Base-by-base conservation (phyloP, 805 yeast species). In the Yarrowia bubula region DNA sequence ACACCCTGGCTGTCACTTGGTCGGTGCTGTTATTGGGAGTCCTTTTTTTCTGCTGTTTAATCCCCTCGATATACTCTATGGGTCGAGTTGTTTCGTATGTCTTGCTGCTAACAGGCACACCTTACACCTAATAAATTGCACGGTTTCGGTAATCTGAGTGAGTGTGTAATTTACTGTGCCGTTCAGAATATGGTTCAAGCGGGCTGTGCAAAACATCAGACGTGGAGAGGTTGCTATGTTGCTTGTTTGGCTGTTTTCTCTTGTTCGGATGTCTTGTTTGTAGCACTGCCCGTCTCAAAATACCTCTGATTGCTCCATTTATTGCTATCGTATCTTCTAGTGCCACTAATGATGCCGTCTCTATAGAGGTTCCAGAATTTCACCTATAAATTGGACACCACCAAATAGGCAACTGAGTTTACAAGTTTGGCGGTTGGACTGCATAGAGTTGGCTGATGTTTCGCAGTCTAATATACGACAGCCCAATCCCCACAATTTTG, bases 131-230 rank as follows among this genome's bases (percentile, higher is more conserved):
- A 46, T 15, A 18, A 28, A 22, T 22, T 33, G 55, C 50, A 33
- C 15, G 33, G 31, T 32, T 32, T 14, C 28, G 39, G 39, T 47
- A 33, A 47, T 47, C 53, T 15, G 53, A 47, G 53, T 47, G 39
- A 14, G 7, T 32, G 53, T 47, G 33, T 47, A 35, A 33, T 48
- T 47, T 48, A 44, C 39, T n/a, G 53, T 48, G 53, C 53, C 53
- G 53, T 48, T 33, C 15, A 6, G 53, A 39, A 48, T 48, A 48
- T 35, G 41, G 55, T 48, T 48, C 13, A n/a, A 17, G 55, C 31
- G 55, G 55, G 55, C 55, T 33, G 55, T 48, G 55, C 55, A 48
- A 32, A 48, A 18, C 14, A n/a, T 4, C 22, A 32, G 39, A 11
- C 14, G 28, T 17, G 38, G 53, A 47, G 38, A 31, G 53, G 15